Percentiles rank a stretch among this genome's conserved stretches.
phyloP scores from a whole-genome alignment of 1,284 basidiomycete species.

The Puccinia coronata region DNA sequence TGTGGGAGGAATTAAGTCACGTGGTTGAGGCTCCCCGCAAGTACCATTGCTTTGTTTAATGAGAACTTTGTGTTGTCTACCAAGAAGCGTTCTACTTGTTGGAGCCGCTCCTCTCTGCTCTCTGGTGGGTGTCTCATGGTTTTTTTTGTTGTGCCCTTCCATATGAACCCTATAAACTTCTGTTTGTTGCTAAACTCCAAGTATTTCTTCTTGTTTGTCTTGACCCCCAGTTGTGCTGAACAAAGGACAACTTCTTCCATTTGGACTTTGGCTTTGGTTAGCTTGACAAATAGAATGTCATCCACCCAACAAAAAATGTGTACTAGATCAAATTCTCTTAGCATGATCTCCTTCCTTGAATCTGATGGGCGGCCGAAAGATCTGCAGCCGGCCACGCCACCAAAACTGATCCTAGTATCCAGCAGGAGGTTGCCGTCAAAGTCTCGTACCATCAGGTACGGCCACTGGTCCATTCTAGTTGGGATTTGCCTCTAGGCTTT shows the following conservation, averaged over 20 bases:
- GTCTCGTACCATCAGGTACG: neutral
- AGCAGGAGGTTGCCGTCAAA: neutral
- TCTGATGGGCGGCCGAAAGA: constrained; percentile 18
- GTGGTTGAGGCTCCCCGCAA: no score
- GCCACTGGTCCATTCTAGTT: neutral
- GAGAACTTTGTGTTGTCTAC: no score
- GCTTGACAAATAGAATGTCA: neutral
- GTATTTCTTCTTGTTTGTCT: neutral
- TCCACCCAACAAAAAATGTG: no score
- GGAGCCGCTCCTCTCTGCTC: neutral
- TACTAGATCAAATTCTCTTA: neutral
- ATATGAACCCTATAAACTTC: neutral
- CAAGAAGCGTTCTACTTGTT: neutral
- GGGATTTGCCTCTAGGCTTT: no score
- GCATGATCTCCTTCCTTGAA: neutral
- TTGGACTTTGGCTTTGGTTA: neutral
- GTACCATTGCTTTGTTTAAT: no score
- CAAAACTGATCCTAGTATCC: neutral
- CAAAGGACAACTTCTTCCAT: neutral
- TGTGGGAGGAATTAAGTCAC: no score
- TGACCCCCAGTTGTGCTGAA: neutral
- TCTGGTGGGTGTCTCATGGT: neutral
- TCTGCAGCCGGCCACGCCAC: neutral
- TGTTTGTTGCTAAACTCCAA: neutral
- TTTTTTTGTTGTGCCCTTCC: neutral